These are phyloP conservation scores for Solanum paucissectum DNA, from an alignment of 257 asterid genomes.

Conservation along the genomic window DNA sequence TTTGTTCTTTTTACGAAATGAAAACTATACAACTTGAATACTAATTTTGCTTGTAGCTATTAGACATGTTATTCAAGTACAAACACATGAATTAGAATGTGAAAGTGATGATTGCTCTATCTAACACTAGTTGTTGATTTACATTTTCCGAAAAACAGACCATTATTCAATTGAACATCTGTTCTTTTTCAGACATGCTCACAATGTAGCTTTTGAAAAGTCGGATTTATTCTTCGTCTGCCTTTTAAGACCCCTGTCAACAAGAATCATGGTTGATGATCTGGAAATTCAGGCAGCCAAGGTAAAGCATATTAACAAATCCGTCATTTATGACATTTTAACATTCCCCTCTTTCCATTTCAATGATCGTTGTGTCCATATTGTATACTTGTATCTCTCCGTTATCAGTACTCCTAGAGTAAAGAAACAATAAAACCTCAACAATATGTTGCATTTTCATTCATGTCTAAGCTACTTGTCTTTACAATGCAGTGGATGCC, in stretches of 20 bases:
- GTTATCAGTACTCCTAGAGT: conserved; percentile 11
- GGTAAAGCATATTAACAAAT: conserved; percentile 24
- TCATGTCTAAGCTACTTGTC: neutral
- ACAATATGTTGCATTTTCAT: neutral
- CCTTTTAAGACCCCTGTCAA: conserved; percentile 57
- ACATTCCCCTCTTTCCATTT: neutral
- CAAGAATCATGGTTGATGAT: conserved; percentile 55
- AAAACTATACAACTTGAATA: neutral
- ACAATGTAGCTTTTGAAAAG: conserved; percentile 65
- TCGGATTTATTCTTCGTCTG: conserved; percentile 76
- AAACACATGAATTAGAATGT: neutral
- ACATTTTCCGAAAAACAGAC: neutral
- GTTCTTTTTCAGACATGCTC: conserved; percentile 51
- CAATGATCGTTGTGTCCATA: neutral
- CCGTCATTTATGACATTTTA: neutral
- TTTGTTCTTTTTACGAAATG: neutral
- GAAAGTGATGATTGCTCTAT: neutral
- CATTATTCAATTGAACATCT: neutral
- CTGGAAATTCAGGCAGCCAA: conserved; percentile 75
- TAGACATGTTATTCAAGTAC: neutral
- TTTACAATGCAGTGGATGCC: conserved; percentile 63
- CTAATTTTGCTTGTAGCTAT: neutral
- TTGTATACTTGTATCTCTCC: conserved; percentile 2
- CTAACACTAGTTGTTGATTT: neutral
- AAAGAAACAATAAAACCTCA: neutral